Evolutionary conservation across 1,284 basidiomycete species (phyloP).

Genomic region (Ganoderma multipileum): DNA sequence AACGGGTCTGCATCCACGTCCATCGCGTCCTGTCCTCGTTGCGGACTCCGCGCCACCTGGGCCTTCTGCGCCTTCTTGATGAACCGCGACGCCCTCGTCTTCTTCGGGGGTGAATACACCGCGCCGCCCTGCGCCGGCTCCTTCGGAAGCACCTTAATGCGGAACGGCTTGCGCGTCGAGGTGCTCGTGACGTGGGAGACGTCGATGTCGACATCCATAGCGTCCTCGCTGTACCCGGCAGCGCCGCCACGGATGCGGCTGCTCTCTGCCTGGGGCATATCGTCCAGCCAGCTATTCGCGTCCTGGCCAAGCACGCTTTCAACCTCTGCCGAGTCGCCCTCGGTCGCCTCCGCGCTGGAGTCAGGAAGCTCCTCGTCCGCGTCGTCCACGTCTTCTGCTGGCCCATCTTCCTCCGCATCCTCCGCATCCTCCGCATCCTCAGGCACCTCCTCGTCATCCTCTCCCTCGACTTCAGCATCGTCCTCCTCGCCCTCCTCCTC

Average conservation of each 20-base stretch:
- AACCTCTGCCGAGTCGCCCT: conserved; percentile 12
- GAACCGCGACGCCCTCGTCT: conserved; percentile 29
- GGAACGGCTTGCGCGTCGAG: conserved; percentile 8
- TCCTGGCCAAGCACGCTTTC: conserved; percentile 21
- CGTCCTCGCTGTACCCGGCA: not conserved
- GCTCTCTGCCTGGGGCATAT: conserved; percentile 26
- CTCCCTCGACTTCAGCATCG: not conserved
- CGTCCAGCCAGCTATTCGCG: conserved; percentile 7
- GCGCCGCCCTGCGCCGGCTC: conserved; percentile 1
- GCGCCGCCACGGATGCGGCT: conserved; percentile 18
- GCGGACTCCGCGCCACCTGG: conserved; percentile 13
- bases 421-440: conserved; percentile 1
- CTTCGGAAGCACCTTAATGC: conserved; percentile 12
- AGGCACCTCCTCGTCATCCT: not conserved
- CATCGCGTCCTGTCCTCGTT: conserved; percentile 2
- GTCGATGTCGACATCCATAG: conserved; percentile 1
- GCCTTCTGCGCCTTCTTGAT: conserved; percentile 13
- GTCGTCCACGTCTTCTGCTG: not conserved
- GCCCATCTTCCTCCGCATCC: not conserved
- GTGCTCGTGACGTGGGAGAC: not conserved
- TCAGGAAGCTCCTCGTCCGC: not conserved
- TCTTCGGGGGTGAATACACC: conserved; percentile 33
- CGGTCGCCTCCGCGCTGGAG: not conserved
- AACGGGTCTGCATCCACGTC: not conserved
- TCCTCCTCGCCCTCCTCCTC: conserved; percentile 6